Evolutionary conservation across 2,329 filamentous ascomycete genomes (phyloP).

Genomic region (Sporothrix humicola): DNA sequence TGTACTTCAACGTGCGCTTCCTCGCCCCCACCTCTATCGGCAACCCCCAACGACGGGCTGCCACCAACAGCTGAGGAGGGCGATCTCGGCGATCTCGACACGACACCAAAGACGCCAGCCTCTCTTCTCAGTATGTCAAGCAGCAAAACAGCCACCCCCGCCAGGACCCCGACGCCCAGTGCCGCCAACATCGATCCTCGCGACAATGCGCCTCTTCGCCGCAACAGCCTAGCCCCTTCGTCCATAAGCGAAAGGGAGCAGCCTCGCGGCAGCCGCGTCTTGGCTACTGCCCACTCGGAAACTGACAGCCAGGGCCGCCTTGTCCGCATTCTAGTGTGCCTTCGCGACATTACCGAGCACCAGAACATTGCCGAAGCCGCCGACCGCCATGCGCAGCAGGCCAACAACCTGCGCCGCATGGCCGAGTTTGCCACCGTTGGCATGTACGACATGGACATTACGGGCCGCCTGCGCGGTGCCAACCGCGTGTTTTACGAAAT

Average conservation of each 20-base stretch:
- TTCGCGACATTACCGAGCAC: conserved; percentile 59
- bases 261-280: conserved; percentile 49
- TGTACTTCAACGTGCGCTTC: neutral
- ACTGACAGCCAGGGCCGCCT: conserved; percentile 51
- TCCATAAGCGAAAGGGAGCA: conserved; percentile 26
- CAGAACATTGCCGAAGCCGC: conserved; percentile 57
- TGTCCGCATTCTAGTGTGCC: conserved; percentile 54
- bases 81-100: conserved; percentile 26
- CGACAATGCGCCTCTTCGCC: neutral
- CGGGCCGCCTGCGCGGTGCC: conserved; percentile 56
- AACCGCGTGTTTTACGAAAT: conserved; percentile 61
- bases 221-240: conserved; percentile 37
- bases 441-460: conserved; percentile 60
- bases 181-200: neutral
- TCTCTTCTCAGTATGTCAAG: conserved; percentile 40
- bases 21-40: neutral
- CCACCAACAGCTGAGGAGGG: conserved; percentile 1
- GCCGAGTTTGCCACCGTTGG: conserved; percentile 61
- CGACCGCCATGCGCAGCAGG: conserved; percentile 56
- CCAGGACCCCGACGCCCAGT: conserved; percentile 5
- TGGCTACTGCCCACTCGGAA: conserved; percentile 57
- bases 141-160: neutral
- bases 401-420: conserved; percentile 60
- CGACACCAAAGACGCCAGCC: conserved; percentile 44
- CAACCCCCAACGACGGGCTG: neutral